Conservation (phyloP, 148 eudicot species). For the Rhododendron molle region DNA sequence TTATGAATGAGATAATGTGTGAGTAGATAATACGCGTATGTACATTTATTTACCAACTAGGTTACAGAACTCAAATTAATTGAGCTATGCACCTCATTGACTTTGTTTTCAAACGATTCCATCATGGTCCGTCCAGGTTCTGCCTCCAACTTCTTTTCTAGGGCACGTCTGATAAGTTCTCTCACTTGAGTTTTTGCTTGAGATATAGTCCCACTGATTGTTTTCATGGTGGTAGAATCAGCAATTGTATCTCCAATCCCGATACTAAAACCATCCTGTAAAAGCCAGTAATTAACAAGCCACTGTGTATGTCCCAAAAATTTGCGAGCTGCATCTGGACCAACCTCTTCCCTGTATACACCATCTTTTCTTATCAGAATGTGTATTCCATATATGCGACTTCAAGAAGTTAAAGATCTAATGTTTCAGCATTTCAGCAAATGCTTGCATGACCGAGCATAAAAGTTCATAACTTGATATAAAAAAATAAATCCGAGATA, state of each 20-base stretch:
- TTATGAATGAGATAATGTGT: background rate
- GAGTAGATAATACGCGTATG: background rate
- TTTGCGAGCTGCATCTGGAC: constrained; percentile 98
- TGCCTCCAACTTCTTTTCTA: constrained; percentile 75
- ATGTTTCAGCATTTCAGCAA: background rate
- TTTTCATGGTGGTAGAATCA: constrained; percentile 89
- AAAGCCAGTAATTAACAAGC: constrained; percentile 98
- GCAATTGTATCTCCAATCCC: constrained; percentile 99
- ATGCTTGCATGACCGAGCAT: background rate
- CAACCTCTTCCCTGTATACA: constrained; percentile 88
- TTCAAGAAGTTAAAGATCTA: background rate
- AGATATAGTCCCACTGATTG: constrained; percentile 78
- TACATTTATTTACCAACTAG: background rate
- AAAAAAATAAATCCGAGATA: background rate
- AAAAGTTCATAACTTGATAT: background rate
- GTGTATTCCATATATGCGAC: background rate
- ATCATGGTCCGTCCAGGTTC: constrained; percentile 99
- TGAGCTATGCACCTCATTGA: constrained; percentile 68
- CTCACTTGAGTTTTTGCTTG: constrained; percentile 88
- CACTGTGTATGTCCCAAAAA: constrained; percentile 98
- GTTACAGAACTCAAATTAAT: background rate
- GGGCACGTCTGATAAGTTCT: constrained; percentile 61
- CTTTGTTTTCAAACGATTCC: constrained; percentile 97
- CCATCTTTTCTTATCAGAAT: background rate
- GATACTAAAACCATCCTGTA: constrained; percentile 88